Percentiles rank a stretch among this genome's conserved stretches.
These are phyloP conservation scores for Ceratobasidium sp. DNA, from an alignment of 1,284 basidiomycete genomes.

Conservation along the genomic window DNA sequence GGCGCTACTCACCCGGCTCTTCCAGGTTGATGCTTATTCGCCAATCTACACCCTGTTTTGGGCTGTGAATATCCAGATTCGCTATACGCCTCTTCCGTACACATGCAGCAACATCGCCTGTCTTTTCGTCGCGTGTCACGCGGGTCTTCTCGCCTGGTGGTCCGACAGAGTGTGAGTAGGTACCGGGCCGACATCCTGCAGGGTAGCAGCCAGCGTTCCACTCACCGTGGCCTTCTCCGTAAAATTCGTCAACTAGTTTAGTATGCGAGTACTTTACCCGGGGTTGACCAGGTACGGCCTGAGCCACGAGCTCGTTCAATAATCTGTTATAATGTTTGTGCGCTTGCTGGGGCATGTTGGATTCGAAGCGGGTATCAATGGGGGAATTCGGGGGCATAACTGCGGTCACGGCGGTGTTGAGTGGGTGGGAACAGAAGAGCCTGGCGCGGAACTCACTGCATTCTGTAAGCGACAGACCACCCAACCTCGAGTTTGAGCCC, in stretches of 20 bases:
- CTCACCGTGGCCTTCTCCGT: slow-evolving; percentile 50
- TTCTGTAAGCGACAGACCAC: slow-evolving; percentile 72
- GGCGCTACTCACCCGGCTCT: slow-evolving; percentile 55
- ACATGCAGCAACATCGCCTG: slow-evolving; percentile 66
- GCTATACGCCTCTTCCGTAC: slow-evolving; percentile 84
- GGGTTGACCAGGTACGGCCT: slow-evolving; percentile 51
- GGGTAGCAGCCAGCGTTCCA: slow-evolving; percentile 44
- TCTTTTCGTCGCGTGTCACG: slow-evolving; percentile 83
- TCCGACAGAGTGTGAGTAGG: slow-evolving; percentile 26
- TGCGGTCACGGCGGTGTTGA: slow-evolving; percentile 57
- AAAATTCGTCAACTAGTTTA: slow-evolving; percentile 84
- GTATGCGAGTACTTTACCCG: slow-evolving; percentile 80
- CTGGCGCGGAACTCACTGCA: slow-evolving; percentile 68
- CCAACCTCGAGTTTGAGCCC: slow-evolving; percentile 62
- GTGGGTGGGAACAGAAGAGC: slow-evolving; percentile 49
- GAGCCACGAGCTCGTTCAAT: slow-evolving; percentile 76
- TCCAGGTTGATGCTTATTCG: slow-evolving; percentile 90
- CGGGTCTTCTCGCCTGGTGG: slow-evolving; percentile 68
- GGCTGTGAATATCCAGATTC: slow-evolving; percentile 86
- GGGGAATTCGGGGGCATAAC: slow-evolving; percentile 57
- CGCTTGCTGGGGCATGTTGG: slow-evolving; percentile 84
- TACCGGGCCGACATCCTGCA: slow-evolving; percentile 18
- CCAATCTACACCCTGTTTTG: slow-evolving; percentile 86
- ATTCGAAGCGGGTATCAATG: slow-evolving; percentile 71
- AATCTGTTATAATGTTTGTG: slow-evolving; percentile 85